These are phyloP conservation scores for Parastagonospora avenae DNA, from an alignment of 2,329 filamentous ascomycete genomes.

Conservation along the genomic window DNA sequence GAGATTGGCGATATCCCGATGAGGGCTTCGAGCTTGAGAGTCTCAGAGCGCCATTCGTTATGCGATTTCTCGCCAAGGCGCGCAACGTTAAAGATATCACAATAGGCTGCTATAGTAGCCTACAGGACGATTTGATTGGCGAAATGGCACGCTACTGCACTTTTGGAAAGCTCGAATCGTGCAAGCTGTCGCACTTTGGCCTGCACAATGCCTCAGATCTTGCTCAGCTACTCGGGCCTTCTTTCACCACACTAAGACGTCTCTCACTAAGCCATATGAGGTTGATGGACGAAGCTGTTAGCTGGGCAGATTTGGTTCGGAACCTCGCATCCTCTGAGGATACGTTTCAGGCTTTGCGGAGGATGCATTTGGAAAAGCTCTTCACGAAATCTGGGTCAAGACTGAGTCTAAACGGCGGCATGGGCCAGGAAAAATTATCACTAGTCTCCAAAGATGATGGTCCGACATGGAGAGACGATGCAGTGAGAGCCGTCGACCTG, in stretches of 20 bases:
- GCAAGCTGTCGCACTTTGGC: slow-evolving; percentile 23
- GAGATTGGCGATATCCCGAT: slow-evolving; percentile 34
- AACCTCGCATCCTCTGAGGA: neutral
- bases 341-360: neutral
- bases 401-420: neutral
- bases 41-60: slow-evolving; percentile 26
- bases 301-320: neutral
- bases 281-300: neutral
- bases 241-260: neutral
- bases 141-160: slow-evolving; percentile 28
- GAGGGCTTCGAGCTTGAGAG: slow-evolving; percentile 27
- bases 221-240: neutral
- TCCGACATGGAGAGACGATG: neutral
- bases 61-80: slow-evolving; percentile 34
- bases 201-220: slow-evolving; percentile 15
- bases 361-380: neutral
- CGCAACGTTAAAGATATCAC: slow-evolving; percentile 17
- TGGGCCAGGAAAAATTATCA: neutral
- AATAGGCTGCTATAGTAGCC: slow-evolving; percentile 29
- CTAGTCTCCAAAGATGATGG: neutral
- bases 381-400: neutral
- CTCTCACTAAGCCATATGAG: neutral
- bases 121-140: slow-evolving; percentile 29
- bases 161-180: slow-evolving; percentile 17
- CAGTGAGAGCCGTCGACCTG: neutral